A percentile compares a stretch with the other conserved stretches of the same genome.
phyloP scores from a whole-genome alignment of 257 asterid genomes.

The Salvia miltiorrhiza region DNA sequence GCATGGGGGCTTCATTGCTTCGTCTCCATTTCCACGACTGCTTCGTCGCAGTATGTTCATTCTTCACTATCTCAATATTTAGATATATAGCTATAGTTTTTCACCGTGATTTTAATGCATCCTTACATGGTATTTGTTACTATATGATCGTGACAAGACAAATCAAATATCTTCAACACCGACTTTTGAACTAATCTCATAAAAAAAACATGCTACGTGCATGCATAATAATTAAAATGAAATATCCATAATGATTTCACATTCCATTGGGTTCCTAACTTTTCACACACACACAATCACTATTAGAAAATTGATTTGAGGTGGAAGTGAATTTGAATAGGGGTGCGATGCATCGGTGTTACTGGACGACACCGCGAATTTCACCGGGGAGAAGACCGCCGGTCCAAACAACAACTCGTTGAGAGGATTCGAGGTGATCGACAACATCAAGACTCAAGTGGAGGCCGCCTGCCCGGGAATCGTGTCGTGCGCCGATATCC shows the following conservation, averaged over 20 bases:
- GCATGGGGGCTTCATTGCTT: slow-evolving; percentile 61
- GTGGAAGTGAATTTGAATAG: slow-evolving; percentile 14
- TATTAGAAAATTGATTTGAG: not conserved
- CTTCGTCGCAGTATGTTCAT: slow-evolving; percentile 43
- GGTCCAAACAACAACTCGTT: slow-evolving; percentile 60
- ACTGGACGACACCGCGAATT: slow-evolving; percentile 55
- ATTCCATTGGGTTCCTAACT: not conserved
- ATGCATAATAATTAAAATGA: too few relatives aligned
- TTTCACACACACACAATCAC: not conserved
- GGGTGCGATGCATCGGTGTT: slow-evolving; percentile 81
- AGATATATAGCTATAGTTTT: too few relatives aligned
- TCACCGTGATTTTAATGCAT: too few relatives aligned
- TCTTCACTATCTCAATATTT: not conserved
- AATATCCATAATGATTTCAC: not conserved
- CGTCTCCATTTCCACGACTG: slow-evolving; percentile 63
- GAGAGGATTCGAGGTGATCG: slow-evolving; percentile 70
- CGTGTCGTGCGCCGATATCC: slow-evolving; percentile 81
- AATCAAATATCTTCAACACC: not conserved
- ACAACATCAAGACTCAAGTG: slow-evolving; percentile 55
- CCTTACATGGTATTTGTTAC: not conserved
- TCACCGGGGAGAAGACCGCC: slow-evolving; percentile 69
- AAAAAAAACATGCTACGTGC: not conserved
- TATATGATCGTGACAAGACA: not conserved
- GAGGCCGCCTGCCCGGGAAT: slow-evolving; percentile 44
- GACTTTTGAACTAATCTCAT: not conserved